Conservation (phyloP, 805 yeast species). For the Lachancea dasiensis region DNA sequence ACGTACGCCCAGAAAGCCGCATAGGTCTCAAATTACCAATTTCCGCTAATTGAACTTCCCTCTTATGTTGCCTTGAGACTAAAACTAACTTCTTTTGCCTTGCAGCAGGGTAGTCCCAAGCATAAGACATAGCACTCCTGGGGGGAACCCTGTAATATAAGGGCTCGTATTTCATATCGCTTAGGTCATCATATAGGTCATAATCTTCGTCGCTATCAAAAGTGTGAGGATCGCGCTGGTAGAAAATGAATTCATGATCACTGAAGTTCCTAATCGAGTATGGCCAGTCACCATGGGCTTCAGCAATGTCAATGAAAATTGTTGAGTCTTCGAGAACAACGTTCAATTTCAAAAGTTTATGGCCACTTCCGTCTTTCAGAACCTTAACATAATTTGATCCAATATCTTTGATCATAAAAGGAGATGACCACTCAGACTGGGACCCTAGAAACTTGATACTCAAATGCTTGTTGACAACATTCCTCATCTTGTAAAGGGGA, state of each 20-base stretch:
- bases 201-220: slow-evolving; percentile 31
- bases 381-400: slow-evolving; percentile 78
- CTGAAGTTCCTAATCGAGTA: slow-evolving; percentile 86
- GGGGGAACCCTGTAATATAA: slow-evolving; percentile 78
- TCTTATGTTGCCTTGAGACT: slow-evolving; percentile 63
- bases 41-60: slow-evolving; percentile 82
- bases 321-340: slow-evolving; percentile 76
- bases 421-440: slow-evolving; percentile 74
- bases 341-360: slow-evolving; percentile 64
- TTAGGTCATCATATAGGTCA: slow-evolving; percentile 51
- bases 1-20: slow-evolving; percentile 50
- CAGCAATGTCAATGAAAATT: slow-evolving; percentile 64
- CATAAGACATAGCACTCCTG: slow-evolving; percentile 92
- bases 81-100: slow-evolving; percentile 71
- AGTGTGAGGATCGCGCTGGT: slow-evolving; percentile 71
- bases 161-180: slow-evolving; percentile 62
- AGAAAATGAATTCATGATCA: slow-evolving; percentile 77
- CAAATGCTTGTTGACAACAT: slow-evolving; percentile 51
- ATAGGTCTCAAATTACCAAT: slow-evolving; percentile 89
- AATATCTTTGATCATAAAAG: slow-evolving; percentile 75
- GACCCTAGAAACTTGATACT: slow-evolving; percentile 52
- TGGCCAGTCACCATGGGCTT: slow-evolving; percentile 84
- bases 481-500: slow-evolving; percentile 60
- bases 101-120: slow-evolving; percentile 97
- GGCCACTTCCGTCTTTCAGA: slow-evolving; percentile 56